Percentiles rank a stretch among this genome's conserved stretches.
phyloP scores from a whole-genome alignment of 331 rosid genomes.

The Malus hybrid region DNA sequence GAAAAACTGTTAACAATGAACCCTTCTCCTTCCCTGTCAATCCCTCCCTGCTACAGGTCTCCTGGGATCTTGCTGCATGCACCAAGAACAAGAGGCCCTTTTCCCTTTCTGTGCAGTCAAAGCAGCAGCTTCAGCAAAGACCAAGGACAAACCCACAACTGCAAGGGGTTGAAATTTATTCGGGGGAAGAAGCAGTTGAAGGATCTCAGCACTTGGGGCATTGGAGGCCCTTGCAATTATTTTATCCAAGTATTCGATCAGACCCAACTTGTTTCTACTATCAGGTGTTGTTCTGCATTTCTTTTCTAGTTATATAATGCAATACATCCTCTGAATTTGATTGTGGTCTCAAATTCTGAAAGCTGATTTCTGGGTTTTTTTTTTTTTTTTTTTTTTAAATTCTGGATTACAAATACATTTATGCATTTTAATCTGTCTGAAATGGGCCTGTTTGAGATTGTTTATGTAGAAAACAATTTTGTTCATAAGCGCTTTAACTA shows the following conservation, averaged over 20 bases:
- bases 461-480: no score
- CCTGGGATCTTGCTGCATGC: neutral
- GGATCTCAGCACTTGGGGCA: conserved; percentile 29
- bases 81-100: neutral
- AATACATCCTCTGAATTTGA: neutral
- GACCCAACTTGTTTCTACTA: conserved; percentile 23
- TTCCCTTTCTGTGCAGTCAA: neutral
- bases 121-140: conserved; percentile 5
- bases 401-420: neutral
- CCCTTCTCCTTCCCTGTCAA: neutral
- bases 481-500: no score
- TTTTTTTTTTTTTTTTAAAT: neutral
- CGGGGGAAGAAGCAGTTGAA: conserved; percentile 21
- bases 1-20: neutral
- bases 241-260: conserved; percentile 20
- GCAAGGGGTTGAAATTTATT: conserved; percentile 5
- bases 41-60: neutral
- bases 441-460: neutral
- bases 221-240: conserved; percentile 28
- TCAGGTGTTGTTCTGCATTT: conserved; percentile 10
- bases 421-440: neutral
- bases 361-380: neutral
- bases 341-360: neutral
- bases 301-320: neutral
- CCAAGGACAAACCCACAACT: neutral